Evolutionary conservation across 73 alveolate genomes (phyloP).

Genomic region (Loxodes magnus): DNA sequence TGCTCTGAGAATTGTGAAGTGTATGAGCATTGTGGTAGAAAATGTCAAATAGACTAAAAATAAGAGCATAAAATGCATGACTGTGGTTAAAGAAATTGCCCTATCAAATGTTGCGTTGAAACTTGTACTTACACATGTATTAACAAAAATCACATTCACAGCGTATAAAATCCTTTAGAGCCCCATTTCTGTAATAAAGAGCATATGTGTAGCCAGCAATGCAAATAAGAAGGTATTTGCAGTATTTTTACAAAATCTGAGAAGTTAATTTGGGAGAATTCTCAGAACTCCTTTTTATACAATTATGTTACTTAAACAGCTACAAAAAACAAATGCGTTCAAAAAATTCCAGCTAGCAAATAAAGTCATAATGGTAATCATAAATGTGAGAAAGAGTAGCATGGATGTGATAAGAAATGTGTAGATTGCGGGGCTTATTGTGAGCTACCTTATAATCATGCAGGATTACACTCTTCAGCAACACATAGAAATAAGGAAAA

Average conservation of each 20-base stretch:
- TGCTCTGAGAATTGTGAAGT: background rate
- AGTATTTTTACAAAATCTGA: background rate
- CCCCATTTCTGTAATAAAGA: background rate
- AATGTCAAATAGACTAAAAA: background rate
- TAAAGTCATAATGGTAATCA: background rate
- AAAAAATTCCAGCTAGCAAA: background rate
- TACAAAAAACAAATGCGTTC: background rate
- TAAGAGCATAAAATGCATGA: background rate
- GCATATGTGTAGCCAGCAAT: background rate
- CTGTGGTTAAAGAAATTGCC: background rate
- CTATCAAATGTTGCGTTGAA: background rate
- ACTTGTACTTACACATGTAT: background rate
- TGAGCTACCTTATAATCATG: background rate
- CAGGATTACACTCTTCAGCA: background rate
- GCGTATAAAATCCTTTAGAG: background rate
- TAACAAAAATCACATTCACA: background rate
- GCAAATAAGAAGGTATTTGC: background rate
- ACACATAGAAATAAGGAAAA: constrained; percentile 1
- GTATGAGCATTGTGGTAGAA: background rate
- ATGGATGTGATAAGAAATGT: background rate
- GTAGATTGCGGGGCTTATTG: constrained; percentile 1
- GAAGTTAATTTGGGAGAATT: background rate
- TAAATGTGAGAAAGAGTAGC: background rate
- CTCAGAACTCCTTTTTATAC: background rate
- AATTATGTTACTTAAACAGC: background rate